These are phyloP conservation scores for Fusarium circinatum DNA, from an alignment of 2,329 filamentous ascomycete species.

Conservation along the genomic window DNA sequence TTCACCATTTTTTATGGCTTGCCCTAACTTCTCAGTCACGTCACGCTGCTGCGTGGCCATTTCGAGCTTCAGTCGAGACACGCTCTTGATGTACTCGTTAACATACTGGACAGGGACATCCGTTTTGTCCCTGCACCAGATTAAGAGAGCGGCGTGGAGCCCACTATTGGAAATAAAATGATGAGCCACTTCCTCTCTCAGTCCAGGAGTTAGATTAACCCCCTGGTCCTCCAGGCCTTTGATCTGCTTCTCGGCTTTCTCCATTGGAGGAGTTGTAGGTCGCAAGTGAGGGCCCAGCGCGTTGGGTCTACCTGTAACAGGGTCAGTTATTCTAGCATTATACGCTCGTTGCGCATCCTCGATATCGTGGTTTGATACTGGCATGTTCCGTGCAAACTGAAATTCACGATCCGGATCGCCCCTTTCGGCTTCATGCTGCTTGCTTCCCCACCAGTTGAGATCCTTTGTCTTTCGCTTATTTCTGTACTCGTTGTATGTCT, in stretches of 20 bases:
- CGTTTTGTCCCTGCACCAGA: conserved; percentile 8
- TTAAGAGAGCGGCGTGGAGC: conserved; percentile 11
- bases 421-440: background rate
- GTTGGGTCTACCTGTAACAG: background rate
- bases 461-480: background rate
- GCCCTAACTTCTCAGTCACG: background rate
- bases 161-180: conserved; percentile 15
- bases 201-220: background rate
- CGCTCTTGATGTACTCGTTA: conserved; percentile 11
- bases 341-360: background rate
- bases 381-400: conserved; percentile 7
- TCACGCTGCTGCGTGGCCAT: conserved; percentile 5
- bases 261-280: conserved; percentile 23
- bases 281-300: conserved; percentile 19
- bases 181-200: conserved; percentile 15
- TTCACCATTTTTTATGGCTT: background rate
- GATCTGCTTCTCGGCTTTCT: conserved; percentile 14
- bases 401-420: conserved; percentile 22
- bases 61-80: conserved; percentile 25
- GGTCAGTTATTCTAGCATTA: background rate
- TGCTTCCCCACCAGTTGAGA: conserved; percentile 10
- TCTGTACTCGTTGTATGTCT: background rate
- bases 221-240: conserved; percentile 9
- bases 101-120: conserved; percentile 18
- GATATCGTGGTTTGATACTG: conserved; percentile 9